A percentile compares a stretch with the other conserved stretches of the same genome.
Conservation (phyloP, 345 rosid species). For the Syzygium aqueum region DNA sequence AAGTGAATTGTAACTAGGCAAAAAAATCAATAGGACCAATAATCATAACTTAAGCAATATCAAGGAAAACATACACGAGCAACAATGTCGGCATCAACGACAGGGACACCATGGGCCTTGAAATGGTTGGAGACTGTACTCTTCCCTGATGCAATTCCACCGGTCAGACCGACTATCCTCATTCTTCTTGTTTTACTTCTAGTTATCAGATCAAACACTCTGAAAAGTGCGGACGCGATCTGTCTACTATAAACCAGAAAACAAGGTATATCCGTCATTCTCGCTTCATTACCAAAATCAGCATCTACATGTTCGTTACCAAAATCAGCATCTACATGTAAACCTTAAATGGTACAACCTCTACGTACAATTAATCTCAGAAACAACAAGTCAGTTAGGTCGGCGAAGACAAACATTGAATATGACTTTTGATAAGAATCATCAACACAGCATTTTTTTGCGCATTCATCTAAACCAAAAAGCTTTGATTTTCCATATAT, state of each 20-base stretch:
- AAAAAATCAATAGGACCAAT: background rate
- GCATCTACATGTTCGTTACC: background rate
- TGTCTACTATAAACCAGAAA: background rate
- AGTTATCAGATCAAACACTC: background rate
- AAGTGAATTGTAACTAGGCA: background rate
- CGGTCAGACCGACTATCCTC: slow-evolving; percentile 84
- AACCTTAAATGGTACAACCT: background rate
- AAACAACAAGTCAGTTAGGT: background rate
- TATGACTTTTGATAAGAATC: background rate
- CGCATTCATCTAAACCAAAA: background rate
- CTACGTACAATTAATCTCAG: background rate
- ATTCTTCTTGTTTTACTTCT: slow-evolving; percentile 11
- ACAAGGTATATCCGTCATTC: background rate
- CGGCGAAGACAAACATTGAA: background rate
- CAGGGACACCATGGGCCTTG: slow-evolving; percentile 58
- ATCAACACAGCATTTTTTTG: background rate
- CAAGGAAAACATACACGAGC: slow-evolving; percentile 45
- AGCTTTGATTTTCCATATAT: background rate
- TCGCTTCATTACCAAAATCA: background rate
- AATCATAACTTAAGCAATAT: background rate
- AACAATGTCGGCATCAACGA: slow-evolving; percentile 72
- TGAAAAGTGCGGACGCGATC: background rate
- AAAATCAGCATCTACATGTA: background rate
- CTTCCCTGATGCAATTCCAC: slow-evolving; percentile 92
- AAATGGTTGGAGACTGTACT: slow-evolving; percentile 79